Base-by-base conservation (phyloP, 2,329 filamentous ascomycete genomes). In the Neophaeococcomyces mojaviensis region DNA sequence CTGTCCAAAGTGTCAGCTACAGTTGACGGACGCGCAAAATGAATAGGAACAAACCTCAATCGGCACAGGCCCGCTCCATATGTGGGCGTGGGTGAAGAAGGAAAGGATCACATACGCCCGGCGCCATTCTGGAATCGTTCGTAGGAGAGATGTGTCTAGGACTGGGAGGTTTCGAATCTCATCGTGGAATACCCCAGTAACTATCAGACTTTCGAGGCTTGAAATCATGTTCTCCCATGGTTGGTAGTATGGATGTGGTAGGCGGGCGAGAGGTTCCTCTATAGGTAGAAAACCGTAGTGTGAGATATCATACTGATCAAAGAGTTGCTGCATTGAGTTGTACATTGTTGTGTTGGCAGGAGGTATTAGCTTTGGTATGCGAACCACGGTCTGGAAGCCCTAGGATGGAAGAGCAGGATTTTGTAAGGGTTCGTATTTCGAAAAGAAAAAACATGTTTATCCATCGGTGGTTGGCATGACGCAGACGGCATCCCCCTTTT, bases 241-340 rank as follows among this genome's bases (percentile, higher is more conserved):
- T 63, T 82, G 79, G 68, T 95, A 97, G 72, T 95, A 95, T 7
- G 81, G 74, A 58, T 92, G 82, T 13, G 86, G 79, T 13, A 96
- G 78, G 39, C 77, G 73, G 49, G 81, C 78, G 53, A 95, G 71
- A 44, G 89, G 89, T 47, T 83, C 69, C 50, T 81, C 77, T 51
- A 84, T 74, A 2, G 89, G 87, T 46, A 97, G 76, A 68, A 97
- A 97, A 58, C 89, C 89, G 66, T 88, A 44, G 33, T 44, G 41
- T 15, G 41, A 44, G 13, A 44, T 44, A 8, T 44, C 41, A 22
- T 36, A 44, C 18, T 37, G 32, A 15, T 37, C 32, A 16, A 44
- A 20, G 3, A 37, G 19, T 26, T 33, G 13, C 13, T 44, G 22
- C 13, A 36, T 37, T 6, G 41, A 44, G 7, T 28, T 24, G 4